Percentiles rank a stretch among this genome's conserved stretches.
Conservation (phyloP, 768 basidiomycete species). For the Rhodocollybia butyracea region DNA sequence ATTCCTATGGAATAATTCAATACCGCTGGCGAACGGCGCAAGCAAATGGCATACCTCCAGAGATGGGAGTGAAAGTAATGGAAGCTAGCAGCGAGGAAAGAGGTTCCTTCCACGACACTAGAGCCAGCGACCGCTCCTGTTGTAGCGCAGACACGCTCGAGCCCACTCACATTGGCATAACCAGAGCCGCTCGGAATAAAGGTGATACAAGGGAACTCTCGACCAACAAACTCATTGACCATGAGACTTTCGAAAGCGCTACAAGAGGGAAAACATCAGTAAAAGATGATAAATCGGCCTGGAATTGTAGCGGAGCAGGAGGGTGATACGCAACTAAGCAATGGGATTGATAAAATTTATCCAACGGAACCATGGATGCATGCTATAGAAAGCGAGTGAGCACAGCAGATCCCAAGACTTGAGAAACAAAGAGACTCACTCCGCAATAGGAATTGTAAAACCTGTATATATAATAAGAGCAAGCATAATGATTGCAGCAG, state of each 20-base stretch:
- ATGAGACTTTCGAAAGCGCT: constrained; percentile 40
- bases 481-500: constrained; percentile 30
- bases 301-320: no score
- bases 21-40: background rate
- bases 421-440: no score
- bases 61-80: constrained; percentile 23
- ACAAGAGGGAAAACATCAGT: no score
- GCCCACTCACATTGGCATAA: constrained; percentile 27
- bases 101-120: constrained; percentile 36
- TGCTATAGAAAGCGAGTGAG: constrained; percentile 21
- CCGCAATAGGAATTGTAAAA: constrained; percentile 32
- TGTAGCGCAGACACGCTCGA: constrained; percentile 41
- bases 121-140: constrained; percentile 38
- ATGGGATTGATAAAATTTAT: constrained; percentile 44
- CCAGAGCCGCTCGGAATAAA: constrained; percentile 29
- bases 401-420: no score
- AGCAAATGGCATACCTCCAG: constrained; percentile 24
- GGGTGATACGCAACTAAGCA: no score
- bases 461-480: constrained; percentile 40
- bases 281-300: no score
- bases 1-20: constrained; percentile 15
- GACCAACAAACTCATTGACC: constrained; percentile 47
- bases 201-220: constrained; percentile 30
- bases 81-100: constrained; percentile 32
- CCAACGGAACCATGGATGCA: constrained; percentile 25